Conservation (phyloP, 139 green algal species). For the Chlamydomonas sphaeroides region DNA sequence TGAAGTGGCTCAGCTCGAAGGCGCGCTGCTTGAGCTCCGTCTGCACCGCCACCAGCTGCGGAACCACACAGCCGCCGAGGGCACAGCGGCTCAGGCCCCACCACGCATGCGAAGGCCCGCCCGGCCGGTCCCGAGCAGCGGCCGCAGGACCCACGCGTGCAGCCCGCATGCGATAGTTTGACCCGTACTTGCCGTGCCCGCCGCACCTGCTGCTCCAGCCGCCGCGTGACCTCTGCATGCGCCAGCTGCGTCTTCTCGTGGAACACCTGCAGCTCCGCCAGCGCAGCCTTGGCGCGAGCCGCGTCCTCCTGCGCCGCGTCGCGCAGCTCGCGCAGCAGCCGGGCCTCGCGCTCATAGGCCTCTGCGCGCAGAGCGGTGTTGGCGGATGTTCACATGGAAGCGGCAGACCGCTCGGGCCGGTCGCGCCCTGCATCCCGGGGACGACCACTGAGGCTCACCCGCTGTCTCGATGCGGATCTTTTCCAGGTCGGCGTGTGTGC, state of each 20-base stretch:
- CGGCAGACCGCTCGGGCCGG: too few species aligned
- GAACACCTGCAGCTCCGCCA: slow-evolving; percentile 39
- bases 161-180: too few species aligned
- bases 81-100: too few species aligned
- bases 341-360: slow-evolving; percentile 59
- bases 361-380: too few species aligned
- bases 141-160: too few species aligned
- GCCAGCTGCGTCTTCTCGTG: slow-evolving; percentile 36
- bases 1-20: slow-evolving; percentile 62
- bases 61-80: too few species aligned
- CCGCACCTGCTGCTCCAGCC: slow-evolving; percentile 49
- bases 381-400: too few species aligned
- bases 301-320: slow-evolving; percentile 52
- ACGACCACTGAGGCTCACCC: slow-evolving; percentile 17
- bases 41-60: slow-evolving; percentile 52
- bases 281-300: slow-evolving; percentile 40
- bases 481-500: slow-evolving; percentile 50
- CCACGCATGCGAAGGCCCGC: too few species aligned
- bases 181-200: too few species aligned
- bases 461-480: slow-evolving; percentile 55
- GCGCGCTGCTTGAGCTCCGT: slow-evolving; percentile 53
- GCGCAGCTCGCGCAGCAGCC: slow-evolving; percentile 59
- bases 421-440: too few species aligned
- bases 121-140: too few species aligned
- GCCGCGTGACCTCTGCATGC: slow-evolving; percentile 22